A percentile compares a stretch with the other conserved stretches of the same genome.
Evolutionary conservation across 2,329 filamentous ascomycete species (phyloP).

Genomic region (Penicillium sclerotigenum): DNA sequence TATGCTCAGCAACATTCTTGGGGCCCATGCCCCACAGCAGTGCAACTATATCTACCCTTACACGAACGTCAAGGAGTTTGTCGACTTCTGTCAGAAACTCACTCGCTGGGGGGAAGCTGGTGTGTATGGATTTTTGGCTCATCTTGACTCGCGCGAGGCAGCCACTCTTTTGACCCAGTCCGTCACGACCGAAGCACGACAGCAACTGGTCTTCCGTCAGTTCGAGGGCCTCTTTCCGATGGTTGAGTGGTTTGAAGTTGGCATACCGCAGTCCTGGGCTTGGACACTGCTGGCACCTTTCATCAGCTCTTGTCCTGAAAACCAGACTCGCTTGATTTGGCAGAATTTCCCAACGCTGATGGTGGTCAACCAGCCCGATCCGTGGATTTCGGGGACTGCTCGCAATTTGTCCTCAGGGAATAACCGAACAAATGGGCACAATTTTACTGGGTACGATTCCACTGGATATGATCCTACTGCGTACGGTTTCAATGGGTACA

Average conservation of each 20-base stretch:
- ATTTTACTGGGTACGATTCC: not conserved
- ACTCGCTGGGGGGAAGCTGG: constrained; percentile 77
- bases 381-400: constrained; percentile 27
- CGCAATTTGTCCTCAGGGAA: constrained; percentile 39
- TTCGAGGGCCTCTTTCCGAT: constrained; percentile 76
- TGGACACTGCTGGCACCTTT: constrained; percentile 81
- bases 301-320: constrained; percentile 70
- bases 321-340: constrained; percentile 74
- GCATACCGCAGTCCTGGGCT: constrained; percentile 78
- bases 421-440: constrained; percentile 43
- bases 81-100: constrained; percentile 84
- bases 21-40: constrained; percentile 64
- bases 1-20: constrained; percentile 73
- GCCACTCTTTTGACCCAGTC: constrained; percentile 71
- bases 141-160: constrained; percentile 72
- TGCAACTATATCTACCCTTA: constrained; percentile 82
- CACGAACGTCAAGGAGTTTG: constrained; percentile 68
- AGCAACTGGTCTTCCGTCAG: constrained; percentile 82
- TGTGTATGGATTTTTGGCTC: constrained; percentile 76
- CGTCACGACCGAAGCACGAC: constrained; percentile 74
- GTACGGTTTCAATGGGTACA: not conserved
- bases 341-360: constrained; percentile 75
- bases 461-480: not conserved
- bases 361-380: constrained; percentile 74
- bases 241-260: constrained; percentile 77